Conservation (phyloP, 108 stramenopile species). For the Aurantiochytrium sp. region DNA sequence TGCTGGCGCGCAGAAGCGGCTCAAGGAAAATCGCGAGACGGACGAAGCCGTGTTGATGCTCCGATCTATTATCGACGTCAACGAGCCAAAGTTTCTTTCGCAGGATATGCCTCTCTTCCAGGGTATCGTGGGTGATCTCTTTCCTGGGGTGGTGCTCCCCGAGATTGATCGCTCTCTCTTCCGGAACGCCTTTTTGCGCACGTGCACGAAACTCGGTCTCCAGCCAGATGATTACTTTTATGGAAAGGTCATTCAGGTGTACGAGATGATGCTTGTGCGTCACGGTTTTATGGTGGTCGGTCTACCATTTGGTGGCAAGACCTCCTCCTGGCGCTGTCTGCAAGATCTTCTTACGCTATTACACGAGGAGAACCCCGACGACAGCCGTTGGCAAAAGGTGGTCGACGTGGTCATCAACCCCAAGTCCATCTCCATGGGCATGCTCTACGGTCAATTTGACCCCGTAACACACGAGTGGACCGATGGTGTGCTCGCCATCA, state of each 20-base stretch:
- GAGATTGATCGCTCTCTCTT: conserved; percentile 49
- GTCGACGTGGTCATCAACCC: conserved; percentile 57
- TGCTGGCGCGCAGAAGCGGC: conserved; percentile 57
- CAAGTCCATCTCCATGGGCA: conserved; percentile 59
- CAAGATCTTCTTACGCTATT: conserved; percentile 36
- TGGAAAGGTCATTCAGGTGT: conserved; percentile 62
- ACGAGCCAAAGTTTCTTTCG: conserved; percentile 59
- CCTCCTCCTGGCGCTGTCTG: conserved; percentile 38
- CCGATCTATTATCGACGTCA: conserved; percentile 62
- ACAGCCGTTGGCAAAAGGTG: conserved; percentile 48
- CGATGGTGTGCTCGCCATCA: conserved; percentile 56
- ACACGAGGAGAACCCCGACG: conserved; percentile 36
- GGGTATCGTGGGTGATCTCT: conserved; percentile 56
- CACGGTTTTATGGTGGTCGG: conserved; percentile 71
- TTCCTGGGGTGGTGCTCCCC: conserved; percentile 51
- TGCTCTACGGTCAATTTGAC: conserved; percentile 60
- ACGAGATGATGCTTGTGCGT: conserved; percentile 69
- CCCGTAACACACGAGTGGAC: conserved; percentile 61
- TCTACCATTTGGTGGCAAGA: conserved; percentile 59
- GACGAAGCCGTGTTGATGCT: conserved; percentile 54
- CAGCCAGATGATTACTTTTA: conserved; percentile 52
- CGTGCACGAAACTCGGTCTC: conserved; percentile 36
- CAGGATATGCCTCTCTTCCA: conserved; percentile 63
- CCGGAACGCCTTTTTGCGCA: conserved; percentile 36
- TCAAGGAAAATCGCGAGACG: conserved; percentile 40